Conservation (phyloP, 2,329 filamentous ascomycete species). For the Calonectria pauciramosa region DNA sequence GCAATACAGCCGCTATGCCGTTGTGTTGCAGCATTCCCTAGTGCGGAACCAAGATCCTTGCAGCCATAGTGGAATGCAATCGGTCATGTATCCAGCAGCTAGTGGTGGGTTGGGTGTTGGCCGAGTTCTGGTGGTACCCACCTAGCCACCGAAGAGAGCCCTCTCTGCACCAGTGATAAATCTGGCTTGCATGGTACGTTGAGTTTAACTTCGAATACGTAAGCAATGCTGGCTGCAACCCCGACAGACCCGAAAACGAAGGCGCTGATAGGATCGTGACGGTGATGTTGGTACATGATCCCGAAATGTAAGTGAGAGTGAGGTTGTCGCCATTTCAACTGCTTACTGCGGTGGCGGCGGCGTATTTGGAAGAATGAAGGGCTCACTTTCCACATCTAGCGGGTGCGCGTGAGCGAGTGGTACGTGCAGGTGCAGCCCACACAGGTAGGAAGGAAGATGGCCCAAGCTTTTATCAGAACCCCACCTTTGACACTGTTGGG, state of each 20-base stretch:
- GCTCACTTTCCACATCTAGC: background rate
- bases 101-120: conserved; percentile 5
- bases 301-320: conserved; percentile 6
- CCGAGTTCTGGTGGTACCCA: background rate
- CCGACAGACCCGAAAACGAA: background rate
- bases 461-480: conserved; percentile 16
- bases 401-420: conserved; percentile 4
- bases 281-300: background rate
- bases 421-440: conserved; percentile 4
- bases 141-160: background rate
- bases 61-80: conserved; percentile 11
- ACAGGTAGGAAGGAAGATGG: background rate
- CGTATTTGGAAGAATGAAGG: background rate
- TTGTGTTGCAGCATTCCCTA: conserved; percentile 8
- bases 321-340: background rate
- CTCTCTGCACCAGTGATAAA: background rate
- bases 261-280: background rate
- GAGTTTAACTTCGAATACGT: background rate
- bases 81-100: conserved; percentile 1
- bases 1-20: background rate
- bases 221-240: background rate
- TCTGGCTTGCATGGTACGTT: background rate
- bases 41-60: conserved; percentile 3
- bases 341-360: background rate
- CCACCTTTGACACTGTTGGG: conserved; percentile 5